Evolutionary conservation across 352 stramenopile genomes (phyloP), one percentile per base, ranked within the genome.

Genomic region (Phytophthora citrophthora): DNA sequence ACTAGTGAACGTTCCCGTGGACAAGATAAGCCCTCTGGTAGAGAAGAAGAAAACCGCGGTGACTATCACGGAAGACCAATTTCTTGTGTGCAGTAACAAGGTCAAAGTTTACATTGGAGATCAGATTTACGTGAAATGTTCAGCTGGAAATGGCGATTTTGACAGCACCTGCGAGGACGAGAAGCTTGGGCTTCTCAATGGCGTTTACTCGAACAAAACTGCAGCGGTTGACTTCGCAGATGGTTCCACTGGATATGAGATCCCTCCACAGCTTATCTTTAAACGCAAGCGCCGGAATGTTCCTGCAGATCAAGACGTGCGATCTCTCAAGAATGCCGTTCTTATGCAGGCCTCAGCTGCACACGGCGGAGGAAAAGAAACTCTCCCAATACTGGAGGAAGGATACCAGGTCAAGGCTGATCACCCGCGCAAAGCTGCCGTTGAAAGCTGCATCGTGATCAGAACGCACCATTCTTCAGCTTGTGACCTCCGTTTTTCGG

Each of bases 351-450:
- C 72, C 40, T 71, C 61, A 13, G 64, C 45, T 13, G 61, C 62
- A 29, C 58, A 63, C 6, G 48, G 64, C 12, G 49, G 26, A 36
- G 15, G 18, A 20, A 54, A 46, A 47, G 32, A 9, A 6, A 53
- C 45, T n/a, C 16, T 69, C 16, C 61, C 79, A 6, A 36, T 73
- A 4, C 72, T 93, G 5, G 84, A 91, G 9, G 81, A 89, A 20
- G 84, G 84, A 0, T 93, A 85, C 40, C 84, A 91, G 27, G 81
- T 93, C 13, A 87, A 90, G 55, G 84, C 84, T 0, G 82, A 93
- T 41, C 84, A 93, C 34, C 84, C 84, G 9, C 65, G 72, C 0
- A 85, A 84, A 32, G 69, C 63, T 10, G 77, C 80, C 1, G 80
- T 93, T 11, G 81, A 93, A 41, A 84, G 62, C 18, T 93, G 84